Base-by-base conservation (phyloP, 352 stramenopile genomes). In the Pythium catenulatum region DNA sequence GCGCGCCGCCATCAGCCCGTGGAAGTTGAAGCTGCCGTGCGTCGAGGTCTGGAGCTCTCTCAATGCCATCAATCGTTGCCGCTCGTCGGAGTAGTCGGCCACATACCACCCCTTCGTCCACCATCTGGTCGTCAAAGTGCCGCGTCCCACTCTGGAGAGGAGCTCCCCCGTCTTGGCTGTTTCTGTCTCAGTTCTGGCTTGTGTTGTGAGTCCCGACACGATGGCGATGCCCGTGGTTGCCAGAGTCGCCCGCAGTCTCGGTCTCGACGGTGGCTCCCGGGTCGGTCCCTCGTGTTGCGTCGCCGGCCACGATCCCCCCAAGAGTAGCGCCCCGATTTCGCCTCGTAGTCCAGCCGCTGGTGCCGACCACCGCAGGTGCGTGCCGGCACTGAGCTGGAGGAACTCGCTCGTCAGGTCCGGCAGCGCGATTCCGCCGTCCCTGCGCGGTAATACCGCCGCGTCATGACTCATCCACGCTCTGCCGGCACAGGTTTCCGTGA, bases 21-120 rank as follows among this genome's bases (percentile, higher is more conserved):
- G 70, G 52, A 79, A 69, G 25, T 69, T 25, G 36, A 69, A 79
- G 30, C 30, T 59, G 11, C 69, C 69, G 70, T 79, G 50, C 6
- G 19, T n/a, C 1, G n/a, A 34, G 6, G 48, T 45, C 52, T 79
- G 70, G 34, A 50, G 27, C 19, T 66, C 13, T 8, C 70, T 36
- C 17, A 79, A 39, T 2, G 30, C 37, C 25, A 54, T 34, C 7
- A 79, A 21, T 8, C 34, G 27, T 6, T 11, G 8, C 14, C 8
- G 21, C 17, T 56, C 25, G 0, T 61, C 14, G 23, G 27, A 30
- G 50, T 69, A 69, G n/a, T 79, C 70, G 6, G 43, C 46, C 37
- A 43, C 21, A 36, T 32, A 43, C 70, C 70, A 79, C 1, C 54
- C 45, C 5, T 30, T 39, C 1, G n/a, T 52, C 46, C 59, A 83